Conservation (phyloP, 805 yeast genomes). For the Ogataea nonfermentans region DNA sequence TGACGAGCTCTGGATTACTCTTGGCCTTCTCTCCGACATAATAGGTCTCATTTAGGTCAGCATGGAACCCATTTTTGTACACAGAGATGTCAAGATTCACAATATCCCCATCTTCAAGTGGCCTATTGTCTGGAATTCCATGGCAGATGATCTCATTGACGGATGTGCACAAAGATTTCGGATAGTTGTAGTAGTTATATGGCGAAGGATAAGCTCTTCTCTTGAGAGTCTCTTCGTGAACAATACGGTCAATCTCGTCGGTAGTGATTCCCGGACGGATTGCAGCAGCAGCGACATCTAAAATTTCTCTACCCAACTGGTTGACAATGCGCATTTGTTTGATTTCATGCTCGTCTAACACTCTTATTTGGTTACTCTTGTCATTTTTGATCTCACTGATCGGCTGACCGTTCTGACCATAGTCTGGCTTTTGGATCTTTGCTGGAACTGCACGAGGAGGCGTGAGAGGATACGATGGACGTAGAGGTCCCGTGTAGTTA, state of each 20-base stretch:
- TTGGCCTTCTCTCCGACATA: constrained; percentile 90
- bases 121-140: constrained; percentile 92
- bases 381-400: constrained; percentile 71
- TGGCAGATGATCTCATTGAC: constrained; percentile 95
- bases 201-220: constrained; percentile 95
- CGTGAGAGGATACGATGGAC: constrained; percentile 80
- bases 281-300: constrained; percentile 83
- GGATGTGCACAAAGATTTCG: constrained; percentile 89
- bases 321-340: constrained; percentile 75
- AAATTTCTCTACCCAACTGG: constrained; percentile 76
- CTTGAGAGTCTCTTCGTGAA: constrained; percentile 84
- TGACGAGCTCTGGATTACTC: constrained; percentile 75
- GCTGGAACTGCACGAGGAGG: constrained; percentile 72
- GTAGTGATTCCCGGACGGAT: constrained; percentile 89
- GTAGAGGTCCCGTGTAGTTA: constrained; percentile 68
- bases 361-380: constrained; percentile 61
- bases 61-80: constrained; percentile 84
- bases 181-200: constrained; percentile 88
- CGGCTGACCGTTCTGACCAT: constrained; percentile 80
- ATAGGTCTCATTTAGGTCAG: constrained; percentile 94
- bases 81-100: constrained; percentile 86
- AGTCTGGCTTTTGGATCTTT: constrained; percentile 73
- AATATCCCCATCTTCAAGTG: constrained; percentile 90
- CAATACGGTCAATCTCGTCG: constrained; percentile 82
- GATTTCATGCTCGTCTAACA: constrained; percentile 65